A percentile compares a stretch with the other conserved stretches of the same genome.
Conservation (phyloP, 257 asterid genomes). For the Solanum sitiens region DNA sequence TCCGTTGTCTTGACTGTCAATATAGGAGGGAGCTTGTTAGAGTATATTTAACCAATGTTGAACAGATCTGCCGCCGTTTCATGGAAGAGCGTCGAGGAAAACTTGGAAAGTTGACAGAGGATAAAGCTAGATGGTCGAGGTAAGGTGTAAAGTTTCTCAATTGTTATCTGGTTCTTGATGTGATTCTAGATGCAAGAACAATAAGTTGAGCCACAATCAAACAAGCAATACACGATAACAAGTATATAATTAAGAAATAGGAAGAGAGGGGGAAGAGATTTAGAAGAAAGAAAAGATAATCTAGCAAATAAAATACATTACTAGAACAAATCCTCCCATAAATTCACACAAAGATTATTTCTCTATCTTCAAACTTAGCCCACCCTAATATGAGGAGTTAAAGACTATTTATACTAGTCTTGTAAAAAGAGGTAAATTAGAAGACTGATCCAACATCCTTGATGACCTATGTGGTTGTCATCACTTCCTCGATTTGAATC, state of each 20-base stretch:
- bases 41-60: constrained; percentile 85
- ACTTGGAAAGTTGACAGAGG: constrained; percentile 76
- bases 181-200: background rate
- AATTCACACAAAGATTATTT: background rate
- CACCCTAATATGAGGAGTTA: background rate
- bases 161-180: background rate
- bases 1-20: constrained; percentile 83
- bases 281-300: background rate
- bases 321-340: background rate
- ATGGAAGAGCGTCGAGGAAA: constrained; percentile 71
- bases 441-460: background rate
- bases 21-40: constrained; percentile 93
- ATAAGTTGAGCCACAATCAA: background rate
- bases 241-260: background rate
- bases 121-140: constrained; percentile 91
- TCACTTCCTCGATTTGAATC: background rate
- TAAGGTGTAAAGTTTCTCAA: constrained; percentile 13
- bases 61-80: constrained; percentile 81
- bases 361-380: background rate
- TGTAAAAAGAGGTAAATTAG: background rate
- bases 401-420: background rate
- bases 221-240: background rate
- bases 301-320: background rate
- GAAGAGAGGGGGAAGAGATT: background rate
- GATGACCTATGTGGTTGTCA: background rate